Evolutionary conservation across 371 early-diverging fungal species (phyloP).

Genomic region (Actinomortierella ambigua): DNA sequence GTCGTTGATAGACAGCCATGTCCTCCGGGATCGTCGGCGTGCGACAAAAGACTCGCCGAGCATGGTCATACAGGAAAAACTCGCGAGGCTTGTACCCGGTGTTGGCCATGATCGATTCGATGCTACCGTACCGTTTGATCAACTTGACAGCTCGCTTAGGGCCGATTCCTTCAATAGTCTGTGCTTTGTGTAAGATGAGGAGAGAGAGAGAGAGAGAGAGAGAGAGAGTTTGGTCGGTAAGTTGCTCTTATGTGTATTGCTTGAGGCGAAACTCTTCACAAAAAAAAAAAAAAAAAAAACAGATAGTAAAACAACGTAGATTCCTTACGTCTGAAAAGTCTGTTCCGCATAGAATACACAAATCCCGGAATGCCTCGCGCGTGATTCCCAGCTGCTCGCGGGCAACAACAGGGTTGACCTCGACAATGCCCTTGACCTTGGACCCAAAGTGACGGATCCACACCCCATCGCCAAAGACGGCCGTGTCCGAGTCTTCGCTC

Average conservation of each 20-base stretch:
- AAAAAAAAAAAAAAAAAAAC: background rate
- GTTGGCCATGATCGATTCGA: constrained; percentile 61
- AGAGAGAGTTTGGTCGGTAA: too few relatives aligned
- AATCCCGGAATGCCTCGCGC: constrained; percentile 63
- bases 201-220: too few relatives aligned
- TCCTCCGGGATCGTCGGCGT: constrained; percentile 46
- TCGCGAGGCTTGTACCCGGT: constrained; percentile 48
- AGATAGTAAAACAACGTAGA: background rate
- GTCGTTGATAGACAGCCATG: constrained; percentile 16
- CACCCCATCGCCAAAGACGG: constrained; percentile 63
- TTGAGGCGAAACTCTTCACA: background rate
- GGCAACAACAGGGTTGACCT: constrained; percentile 62
- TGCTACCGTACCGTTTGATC: constrained; percentile 62
- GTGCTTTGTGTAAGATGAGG: background rate
- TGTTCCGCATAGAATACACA: constrained; percentile 84
- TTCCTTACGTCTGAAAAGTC: constrained; percentile 63
- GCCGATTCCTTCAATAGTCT: constrained; percentile 69
- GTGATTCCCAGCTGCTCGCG: constrained; percentile 56
- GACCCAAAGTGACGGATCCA: constrained; percentile 57
- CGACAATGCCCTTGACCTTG: constrained; percentile 45
- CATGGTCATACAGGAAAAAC: constrained; percentile 57
- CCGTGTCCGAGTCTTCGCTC: constrained; percentile 74
- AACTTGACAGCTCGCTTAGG: constrained; percentile 62
- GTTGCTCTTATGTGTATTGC: too few relatives aligned
- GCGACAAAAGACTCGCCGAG: constrained; percentile 56